Conservation (phyloP, 768 basidiomycete species). For the Guyanaporus albipodus region DNA sequence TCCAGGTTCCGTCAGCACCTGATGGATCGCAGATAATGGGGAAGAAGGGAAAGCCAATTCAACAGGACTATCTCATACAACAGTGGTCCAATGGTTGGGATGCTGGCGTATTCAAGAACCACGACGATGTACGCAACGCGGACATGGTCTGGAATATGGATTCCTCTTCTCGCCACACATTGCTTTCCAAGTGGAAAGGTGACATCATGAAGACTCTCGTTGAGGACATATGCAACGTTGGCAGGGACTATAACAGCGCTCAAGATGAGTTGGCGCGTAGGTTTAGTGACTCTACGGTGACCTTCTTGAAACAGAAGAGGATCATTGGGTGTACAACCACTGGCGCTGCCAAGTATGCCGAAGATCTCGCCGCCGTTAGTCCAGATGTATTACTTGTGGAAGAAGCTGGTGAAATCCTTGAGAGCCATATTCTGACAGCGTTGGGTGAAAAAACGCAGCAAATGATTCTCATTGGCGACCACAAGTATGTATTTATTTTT, state of each 20-base stretch:
- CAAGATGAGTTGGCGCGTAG: constrained; percentile 35
- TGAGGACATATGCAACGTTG: constrained; percentile 31
- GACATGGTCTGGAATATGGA: constrained; percentile 39
- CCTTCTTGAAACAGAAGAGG: constrained; percentile 42
- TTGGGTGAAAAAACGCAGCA: constrained; percentile 47
- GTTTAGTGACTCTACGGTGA: constrained; percentile 34
- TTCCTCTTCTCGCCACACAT: constrained; percentile 21
- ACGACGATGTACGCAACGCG: constrained; percentile 23
- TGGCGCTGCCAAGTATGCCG: constrained; percentile 58
- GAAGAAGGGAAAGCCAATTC: constrained; percentile 35
- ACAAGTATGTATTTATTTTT: constrained; percentile 44
- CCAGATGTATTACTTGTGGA: constrained; percentile 62
- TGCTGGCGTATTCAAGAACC: constrained; percentile 39
- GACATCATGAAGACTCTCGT: constrained; percentile 35
- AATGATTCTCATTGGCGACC: constrained; percentile 68
- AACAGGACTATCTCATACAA: constrained; percentile 39
- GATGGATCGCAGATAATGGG: constrained; percentile 47
- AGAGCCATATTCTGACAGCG: constrained; percentile 63
- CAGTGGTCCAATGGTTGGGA: constrained; percentile 45
- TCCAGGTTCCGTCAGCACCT: constrained; percentile 38
- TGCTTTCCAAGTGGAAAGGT: constrained; percentile 35
- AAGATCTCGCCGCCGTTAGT: constrained; percentile 41
- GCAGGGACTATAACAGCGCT: constrained; percentile 40
- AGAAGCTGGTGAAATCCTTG: constrained; percentile 71
- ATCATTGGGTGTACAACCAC: constrained; percentile 73